Evolutionary conservation across 768 basidiomycete species (phyloP), one percentile per base, ranked within the genome.

Genomic region (Serendipita sp.): DNA sequence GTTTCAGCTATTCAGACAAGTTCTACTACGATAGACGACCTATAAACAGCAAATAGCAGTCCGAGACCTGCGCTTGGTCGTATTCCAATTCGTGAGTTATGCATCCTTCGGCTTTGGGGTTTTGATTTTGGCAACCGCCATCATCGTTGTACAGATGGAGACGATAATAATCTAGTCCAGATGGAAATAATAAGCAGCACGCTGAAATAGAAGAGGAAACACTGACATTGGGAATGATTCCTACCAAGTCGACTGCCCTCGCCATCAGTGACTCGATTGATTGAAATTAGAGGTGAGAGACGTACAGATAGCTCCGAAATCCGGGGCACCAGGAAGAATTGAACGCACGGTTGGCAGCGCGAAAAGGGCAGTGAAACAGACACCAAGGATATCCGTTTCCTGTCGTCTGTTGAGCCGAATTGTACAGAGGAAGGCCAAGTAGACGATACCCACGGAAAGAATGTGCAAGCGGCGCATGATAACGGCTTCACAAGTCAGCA

Each of bases 341-440:
- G 26, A 4, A n/a, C 53, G 22, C 4, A 58, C 53, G 30, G 24
- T 5, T 24, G 53, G 53, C 26, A 58, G 26, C 5, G 53, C 53
- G 30, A 58, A 58, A 9, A 58, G 53, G 5, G 53, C 53, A 34
- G 24, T 58, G 24, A 58, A 24, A 20, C 53, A 58, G 9, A 58
- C 53, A 28, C 53, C 53, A 4, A 58, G 11, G n/a, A 58, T 58
- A 34, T 58, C 53, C 31, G 53, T 58, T 24, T 58, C 45, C 45
- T 50, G 17, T 30, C 20, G 17, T 22, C 11, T 1, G n/a, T 50
- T 38, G 38, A 38, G 5, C n/a, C 28, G 20, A 17, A 20, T 22
- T 5, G 17, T 5, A 50, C 45, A 28, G 28, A 50, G 5, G n/a
- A 20, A 50, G 9, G 45, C 9, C 9, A 50, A n/a, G n/a, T 5